Conservation (phyloP, 2,329 filamentous ascomycete genomes). For the Cordyceps fumosorosea region DNA sequence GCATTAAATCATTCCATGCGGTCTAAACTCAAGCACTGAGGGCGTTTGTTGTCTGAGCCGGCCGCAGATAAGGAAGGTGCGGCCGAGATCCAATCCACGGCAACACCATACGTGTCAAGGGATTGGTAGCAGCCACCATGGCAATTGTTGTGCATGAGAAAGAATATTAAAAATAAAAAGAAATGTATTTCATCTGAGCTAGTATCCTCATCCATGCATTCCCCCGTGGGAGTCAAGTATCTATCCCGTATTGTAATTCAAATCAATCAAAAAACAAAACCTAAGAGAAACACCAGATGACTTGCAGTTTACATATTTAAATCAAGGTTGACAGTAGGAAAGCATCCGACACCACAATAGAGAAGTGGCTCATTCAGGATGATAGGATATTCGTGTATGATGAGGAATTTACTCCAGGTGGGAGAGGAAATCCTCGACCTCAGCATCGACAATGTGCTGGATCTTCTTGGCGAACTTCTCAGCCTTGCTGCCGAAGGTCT, state of each 20-base stretch:
- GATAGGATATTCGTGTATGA: background rate
- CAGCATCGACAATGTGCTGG: constrained; percentile 53
- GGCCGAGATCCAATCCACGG: too few relatives aligned
- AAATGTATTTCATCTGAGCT: constrained; percentile 12
- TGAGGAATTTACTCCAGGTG: constrained; percentile 35
- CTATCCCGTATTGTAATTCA: background rate
- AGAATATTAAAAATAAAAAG: background rate
- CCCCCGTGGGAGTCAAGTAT: background rate
- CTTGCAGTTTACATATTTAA: constrained; percentile 11
- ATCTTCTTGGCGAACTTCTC: constrained; percentile 59
- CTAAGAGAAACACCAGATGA: background rate
- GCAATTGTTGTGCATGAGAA: background rate
- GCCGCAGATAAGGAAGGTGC: background rate
- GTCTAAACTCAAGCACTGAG: background rate
- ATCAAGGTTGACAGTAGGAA: constrained; percentile 5
- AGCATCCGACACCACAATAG: background rate
- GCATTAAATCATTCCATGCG: background rate
- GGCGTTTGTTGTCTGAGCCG: background rate
- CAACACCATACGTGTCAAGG: background rate
- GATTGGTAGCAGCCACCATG: background rate
- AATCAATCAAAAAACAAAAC: background rate
- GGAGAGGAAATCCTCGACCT: constrained; percentile 53
- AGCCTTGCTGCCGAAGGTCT: constrained; percentile 48
- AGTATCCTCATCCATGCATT: constrained; percentile 5
- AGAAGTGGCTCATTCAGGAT: background rate